Evolutionary conservation across 176 grass and related monocot genomes (phyloP), one percentile per base, ranked within the genome.

Genomic region (Phragmites australis): DNA sequence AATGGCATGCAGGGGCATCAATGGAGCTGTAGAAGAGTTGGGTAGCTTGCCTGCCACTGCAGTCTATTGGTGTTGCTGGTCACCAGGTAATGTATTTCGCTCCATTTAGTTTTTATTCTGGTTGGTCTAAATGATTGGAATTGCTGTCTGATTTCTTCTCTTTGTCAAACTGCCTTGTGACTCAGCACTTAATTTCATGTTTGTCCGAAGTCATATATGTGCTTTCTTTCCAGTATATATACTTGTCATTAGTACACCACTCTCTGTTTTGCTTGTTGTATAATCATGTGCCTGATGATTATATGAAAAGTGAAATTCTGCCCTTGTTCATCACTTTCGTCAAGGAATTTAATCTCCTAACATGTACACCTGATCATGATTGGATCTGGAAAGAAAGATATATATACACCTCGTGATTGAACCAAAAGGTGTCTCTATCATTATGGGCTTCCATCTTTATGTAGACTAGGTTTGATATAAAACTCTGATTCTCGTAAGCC

Each of bases 351-450:
- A 3, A 17, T 81, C 21, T 21, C 2, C 47, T 34, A 22, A 9
- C 67, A n/a, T n/a, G n/a, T n/a, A 59, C 45, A 46, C 40, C 41
- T 32, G 30, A 49, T 62, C 54, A 50, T 82, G 21, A 72, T 72
- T 81, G 6, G 27, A 32, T 61, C 22, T 15, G 13, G 16, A 69
- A 55, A 31, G 5, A 69, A 69, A 43, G 39, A 50, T 77, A 9
- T 31, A 18, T 29, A 37, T 5, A 37, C 34, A 65, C 11, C 46
- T 66, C 55, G 60, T 81, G 66, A 81, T 49, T 81, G 23, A 70
- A 30, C 23, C 18, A 11, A 66, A 50, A 49, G 9, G 21, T 43
- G 11, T 16, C n/a, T 10, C 13, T 57, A 23, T 75, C 54, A 43
- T 0, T 30, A 43, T 23, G 27, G 29, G 8, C 19, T n/a, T 60